Conservation (phyloP, 208 protist species). For the Crithidia thermophila region DNA sequence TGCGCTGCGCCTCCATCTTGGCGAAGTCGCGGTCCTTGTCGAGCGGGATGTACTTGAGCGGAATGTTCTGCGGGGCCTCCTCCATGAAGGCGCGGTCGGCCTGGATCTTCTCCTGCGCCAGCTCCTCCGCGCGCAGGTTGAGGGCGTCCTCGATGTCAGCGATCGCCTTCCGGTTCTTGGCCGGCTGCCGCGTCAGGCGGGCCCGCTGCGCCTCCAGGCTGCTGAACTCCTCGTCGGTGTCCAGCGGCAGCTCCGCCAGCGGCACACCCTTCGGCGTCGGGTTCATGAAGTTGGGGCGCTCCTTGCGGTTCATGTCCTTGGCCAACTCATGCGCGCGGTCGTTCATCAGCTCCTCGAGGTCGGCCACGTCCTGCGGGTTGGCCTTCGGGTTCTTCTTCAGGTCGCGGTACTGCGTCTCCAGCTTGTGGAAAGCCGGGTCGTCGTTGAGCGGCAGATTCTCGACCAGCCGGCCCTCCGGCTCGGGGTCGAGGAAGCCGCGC, state of each 20-base stretch:
- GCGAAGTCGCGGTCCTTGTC: constrained; percentile 67
- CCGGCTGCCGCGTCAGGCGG: constrained; percentile 55
- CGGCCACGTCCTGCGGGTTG: constrained; percentile 60
- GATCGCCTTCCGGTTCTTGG: constrained; percentile 65
- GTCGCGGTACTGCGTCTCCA: constrained; percentile 63
- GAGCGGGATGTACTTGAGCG: constrained; percentile 64
- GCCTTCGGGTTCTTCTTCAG: constrained; percentile 53
- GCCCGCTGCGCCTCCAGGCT: constrained; percentile 73
- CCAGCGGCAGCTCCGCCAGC: constrained; percentile 66
- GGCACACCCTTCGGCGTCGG: constrained; percentile 52
- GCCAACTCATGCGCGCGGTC: constrained; percentile 71
- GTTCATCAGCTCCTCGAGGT: constrained; percentile 81
- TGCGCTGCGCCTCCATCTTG: constrained; percentile 67
- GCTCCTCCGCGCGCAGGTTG: constrained; percentile 65
- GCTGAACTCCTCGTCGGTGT: constrained; percentile 67
- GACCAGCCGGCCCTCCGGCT: constrained; percentile 69
- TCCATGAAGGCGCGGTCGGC: constrained; percentile 72
- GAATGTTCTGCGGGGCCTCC: constrained; percentile 60
- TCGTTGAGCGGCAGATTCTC: constrained; percentile 63
- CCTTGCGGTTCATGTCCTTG: constrained; percentile 67
- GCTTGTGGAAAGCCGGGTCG: constrained; percentile 57
- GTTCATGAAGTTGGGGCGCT: constrained; percentile 65
- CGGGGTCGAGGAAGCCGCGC: constrained; percentile 67
- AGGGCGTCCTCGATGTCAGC: constrained; percentile 54
- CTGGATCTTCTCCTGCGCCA: constrained; percentile 75